A percentile compares a stretch with the other conserved stretches of the same genome.
phyloP scores from a whole-genome alignment of 2,329 filamentous ascomycete species.

The Sporothrix protearum region DNA sequence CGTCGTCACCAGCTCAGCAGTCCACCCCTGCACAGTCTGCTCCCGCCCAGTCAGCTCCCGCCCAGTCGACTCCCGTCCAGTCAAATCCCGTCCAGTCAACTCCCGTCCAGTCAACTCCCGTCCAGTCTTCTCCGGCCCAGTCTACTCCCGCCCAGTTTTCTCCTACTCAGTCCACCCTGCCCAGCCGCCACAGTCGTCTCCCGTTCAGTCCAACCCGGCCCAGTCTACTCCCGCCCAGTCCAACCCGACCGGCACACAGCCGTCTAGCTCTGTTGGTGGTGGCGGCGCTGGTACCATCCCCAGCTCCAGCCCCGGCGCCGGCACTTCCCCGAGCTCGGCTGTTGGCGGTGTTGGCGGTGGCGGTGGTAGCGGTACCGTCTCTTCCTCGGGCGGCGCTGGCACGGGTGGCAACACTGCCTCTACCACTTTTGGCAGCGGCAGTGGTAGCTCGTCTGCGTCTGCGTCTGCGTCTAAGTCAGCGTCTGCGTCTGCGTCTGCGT shows the following conservation, averaged over 20 bases:
- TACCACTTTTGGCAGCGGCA: no score
- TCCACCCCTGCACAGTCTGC: neutral
- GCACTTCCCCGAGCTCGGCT: neutral
- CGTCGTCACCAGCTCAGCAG: neutral
- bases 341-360: neutral
- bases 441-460: neutral
- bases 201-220: neutral
- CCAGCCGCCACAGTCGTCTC: no score
- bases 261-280: neutral
- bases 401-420: no score
- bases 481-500: no score
- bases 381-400: neutral
- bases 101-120: no score
- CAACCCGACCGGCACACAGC: neutral
- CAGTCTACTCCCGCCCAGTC: neutral
- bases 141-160: no score
- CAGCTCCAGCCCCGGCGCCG: neutral
- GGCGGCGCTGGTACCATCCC: neutral
- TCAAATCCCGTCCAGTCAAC: neutral
- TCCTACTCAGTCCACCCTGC: neutral
- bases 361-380: neutral
- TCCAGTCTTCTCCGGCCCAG: neutral
- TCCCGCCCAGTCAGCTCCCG: neutral
- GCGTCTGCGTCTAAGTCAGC: neutral
- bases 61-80: neutral